Evolutionary conservation across 2,329 filamentous ascomycete genomes (phyloP), one percentile per base, ranked within the genome.

Genomic region (Hypoxylon sp.): DNA sequence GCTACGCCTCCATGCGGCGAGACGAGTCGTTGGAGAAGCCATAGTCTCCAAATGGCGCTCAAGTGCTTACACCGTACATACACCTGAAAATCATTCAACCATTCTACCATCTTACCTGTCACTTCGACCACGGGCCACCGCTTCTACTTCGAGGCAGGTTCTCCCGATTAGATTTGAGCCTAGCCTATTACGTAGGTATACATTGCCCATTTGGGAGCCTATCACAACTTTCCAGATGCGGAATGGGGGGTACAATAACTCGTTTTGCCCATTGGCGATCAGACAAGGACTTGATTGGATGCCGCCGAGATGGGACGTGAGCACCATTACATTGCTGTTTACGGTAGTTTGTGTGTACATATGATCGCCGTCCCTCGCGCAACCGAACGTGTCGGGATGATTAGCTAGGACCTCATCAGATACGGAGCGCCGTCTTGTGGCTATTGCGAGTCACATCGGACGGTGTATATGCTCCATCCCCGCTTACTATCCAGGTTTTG

Each of bases 251-350:
- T 52, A 29, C 17, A 46, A 61, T 66, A 62, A 35, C 39, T 44
- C 54, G 42, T 65, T 59, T 54, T 62, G 59, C 37, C 44, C 68
- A 52, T 53, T 63, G 44, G 37, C 59, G 51, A 60, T 31, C 19
- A 54, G 59, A 69, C 61, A 61, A 63, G 62, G 62, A 64, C 51
- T 57, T 71, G 69, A 71, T 71, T 71, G 69, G 69, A 71, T 71
- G 69, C 69, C 69, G 55, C 50, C 52, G 52, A 71, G 69, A 69
- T 66, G 69, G 69, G 62, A 69, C 66, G 66, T 61, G 48, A 63
- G 59, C 69, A 69, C 59, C 66, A 69, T 59, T 66, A 63, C 62
- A 63, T 66, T 66, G 35, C 59, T 58, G 52, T 39, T 46, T 63
- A 61, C 62, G 51, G 65, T 63, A 70, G 54, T 63, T 66, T 65